phyloP scores from a whole-genome alignment of 2,329 filamentous ascomycete species.

The Hypomyces perniciosus region DNA sequence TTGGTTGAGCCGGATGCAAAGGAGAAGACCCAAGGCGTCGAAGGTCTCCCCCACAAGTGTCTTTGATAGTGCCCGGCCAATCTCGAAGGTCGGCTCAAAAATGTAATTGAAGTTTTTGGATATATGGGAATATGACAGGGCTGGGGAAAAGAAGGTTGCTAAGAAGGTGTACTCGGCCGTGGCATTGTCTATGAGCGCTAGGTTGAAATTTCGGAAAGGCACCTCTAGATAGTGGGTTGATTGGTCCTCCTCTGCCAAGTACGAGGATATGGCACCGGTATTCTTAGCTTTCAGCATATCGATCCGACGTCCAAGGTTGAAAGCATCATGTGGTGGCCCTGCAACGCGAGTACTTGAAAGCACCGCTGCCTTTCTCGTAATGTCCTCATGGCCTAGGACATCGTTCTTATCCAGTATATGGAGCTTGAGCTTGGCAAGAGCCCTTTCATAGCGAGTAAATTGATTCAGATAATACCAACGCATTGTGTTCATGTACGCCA shows the following conservation, averaged over 20 bases:
- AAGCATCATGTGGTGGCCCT: slow-evolving; percentile 71
- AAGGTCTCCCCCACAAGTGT: slow-evolving; percentile 68
- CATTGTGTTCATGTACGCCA: slow-evolving; percentile 98
- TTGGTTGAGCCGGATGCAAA: slow-evolving; percentile 92
- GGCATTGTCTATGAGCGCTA: slow-evolving; percentile 88
- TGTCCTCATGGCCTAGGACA: slow-evolving; percentile 72
- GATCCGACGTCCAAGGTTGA: slow-evolving; percentile 79
- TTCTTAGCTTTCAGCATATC: slow-evolving; percentile 72
- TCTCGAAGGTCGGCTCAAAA: slow-evolving; percentile 82
- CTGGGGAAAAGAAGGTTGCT: slow-evolving; percentile 78
- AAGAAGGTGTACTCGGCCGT: slow-evolving; percentile 94
- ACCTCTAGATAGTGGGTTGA: slow-evolving; percentile 80
- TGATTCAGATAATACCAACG: slow-evolving; percentile 95
- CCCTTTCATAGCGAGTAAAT: slow-evolving; percentile 79
- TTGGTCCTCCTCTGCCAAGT: slow-evolving; percentile 86
- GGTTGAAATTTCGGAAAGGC: slow-evolving; percentile 90
- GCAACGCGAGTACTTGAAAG: slow-evolving; percentile 41
- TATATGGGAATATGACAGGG: slow-evolving; percentile 68
- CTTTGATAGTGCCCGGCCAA: slow-evolving; percentile 73
- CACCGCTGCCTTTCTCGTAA: slow-evolving; percentile 56
- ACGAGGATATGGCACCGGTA: slow-evolving; percentile 74
- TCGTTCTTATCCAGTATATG: slow-evolving; percentile 80
- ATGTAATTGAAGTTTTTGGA: slow-evolving; percentile 81
- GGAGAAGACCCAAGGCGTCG: slow-evolving; percentile 78
- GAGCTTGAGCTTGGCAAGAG: slow-evolving; percentile 77